A percentile compares a stretch with the other conserved stretches of the same genome.
Conservation (phyloP, 192 early-diverging fungal species). For the Dimargaris cristalligena region DNA sequence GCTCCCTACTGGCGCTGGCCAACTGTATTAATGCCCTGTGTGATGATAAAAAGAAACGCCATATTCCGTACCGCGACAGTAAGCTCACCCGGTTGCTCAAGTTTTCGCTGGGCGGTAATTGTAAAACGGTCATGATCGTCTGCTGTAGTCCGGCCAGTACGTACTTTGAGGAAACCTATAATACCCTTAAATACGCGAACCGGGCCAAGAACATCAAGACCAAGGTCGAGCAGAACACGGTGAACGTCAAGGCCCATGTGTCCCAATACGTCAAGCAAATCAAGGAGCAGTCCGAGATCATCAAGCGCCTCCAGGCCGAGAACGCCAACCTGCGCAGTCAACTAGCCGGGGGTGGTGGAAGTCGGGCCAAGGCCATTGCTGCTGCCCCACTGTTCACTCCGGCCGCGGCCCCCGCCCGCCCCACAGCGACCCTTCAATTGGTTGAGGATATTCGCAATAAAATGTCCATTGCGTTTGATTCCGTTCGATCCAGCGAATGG, state of each 20-base stretch:
- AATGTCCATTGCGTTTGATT: slow-evolving; percentile 22
- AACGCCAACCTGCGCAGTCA: slow-evolving; percentile 15
- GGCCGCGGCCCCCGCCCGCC: slow-evolving; percentile 22
- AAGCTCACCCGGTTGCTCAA: slow-evolving; percentile 58
- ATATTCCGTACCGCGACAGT: slow-evolving; percentile 59
- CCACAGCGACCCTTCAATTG: slow-evolving; percentile 24
- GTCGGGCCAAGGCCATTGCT: slow-evolving; percentile 11
- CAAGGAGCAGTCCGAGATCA: slow-evolving; percentile 39
- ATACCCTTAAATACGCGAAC: slow-evolving; percentile 63
- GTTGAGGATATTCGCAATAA: slow-evolving; percentile 29
- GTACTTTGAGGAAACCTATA: slow-evolving; percentile 58
- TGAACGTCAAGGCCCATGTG: slow-evolving; percentile 37
- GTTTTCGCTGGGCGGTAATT: slow-evolving; percentile 63
- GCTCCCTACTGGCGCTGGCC: slow-evolving; percentile 51
- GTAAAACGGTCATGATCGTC: slow-evolving; percentile 65
- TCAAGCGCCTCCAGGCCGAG: slow-evolving; percentile 32
- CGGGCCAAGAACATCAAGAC: slow-evolving; percentile 54
- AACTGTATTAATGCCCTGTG: slow-evolving; percentile 62
- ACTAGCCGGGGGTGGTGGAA: neutral
- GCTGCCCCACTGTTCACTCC: slow-evolving; percentile 13
- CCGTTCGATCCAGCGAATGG: slow-evolving; percentile 25
- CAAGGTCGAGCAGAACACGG: slow-evolving; percentile 37
- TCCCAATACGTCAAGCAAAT: slow-evolving; percentile 42
- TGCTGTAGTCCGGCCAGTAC: slow-evolving; percentile 45
- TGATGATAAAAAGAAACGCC: slow-evolving; percentile 31